Base-by-base conservation (phyloP, 495 filamentous ascomycete species). In the Aspergillus kassunensis region DNA sequence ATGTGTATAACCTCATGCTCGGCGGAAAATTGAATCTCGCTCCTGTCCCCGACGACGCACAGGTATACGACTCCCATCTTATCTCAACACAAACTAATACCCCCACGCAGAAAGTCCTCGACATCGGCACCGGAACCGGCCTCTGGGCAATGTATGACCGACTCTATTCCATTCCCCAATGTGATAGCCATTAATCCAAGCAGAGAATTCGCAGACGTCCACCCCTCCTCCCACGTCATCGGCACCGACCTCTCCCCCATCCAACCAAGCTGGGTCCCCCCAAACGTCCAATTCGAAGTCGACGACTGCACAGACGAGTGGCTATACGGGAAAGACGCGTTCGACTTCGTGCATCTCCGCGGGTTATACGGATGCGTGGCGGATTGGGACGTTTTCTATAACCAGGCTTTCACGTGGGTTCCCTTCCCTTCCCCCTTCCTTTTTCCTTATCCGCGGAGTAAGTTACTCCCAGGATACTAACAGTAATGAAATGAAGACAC, bases 171-270 rank as follows among this genome's bases (percentile, higher is more conserved):
- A 37, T 15, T 16, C 34, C 16, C 24, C 24, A n/a, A n/a, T n/a
- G n/a, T n/a, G n/a, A n/a, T n/a, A n/a, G n/a, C 16, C 34, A 37
- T 7, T 16, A 37, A 16, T 37, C 44, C 36, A 19, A 4, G 33
- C 37, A 57, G 55, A 9, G 55, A 57, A 16, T 57, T 57, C 31
- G 55, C 44, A 18, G 55, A 57, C 43, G 23, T 44, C 21, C 49
- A 57, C 36, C 49, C 55, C 1, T 53, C 55, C 31, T 63, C 65
- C 2, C 27, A 36, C 1, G 56, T 76, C 18, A 55, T 67, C 15
- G 55, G 55, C 3, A 57, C 45, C 31, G 55, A 53, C 25, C 45
- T 53, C 12, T 49, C 44, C 16, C 55, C 55, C 0, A 57, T 53
- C 18, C 55, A 57, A 21, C 55, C 44, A 4, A 16, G 21, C 21